phyloP scores from a whole-genome alignment of 495 filamentous ascomycete genomes.

The Aspergillus haitiensis region DNA sequence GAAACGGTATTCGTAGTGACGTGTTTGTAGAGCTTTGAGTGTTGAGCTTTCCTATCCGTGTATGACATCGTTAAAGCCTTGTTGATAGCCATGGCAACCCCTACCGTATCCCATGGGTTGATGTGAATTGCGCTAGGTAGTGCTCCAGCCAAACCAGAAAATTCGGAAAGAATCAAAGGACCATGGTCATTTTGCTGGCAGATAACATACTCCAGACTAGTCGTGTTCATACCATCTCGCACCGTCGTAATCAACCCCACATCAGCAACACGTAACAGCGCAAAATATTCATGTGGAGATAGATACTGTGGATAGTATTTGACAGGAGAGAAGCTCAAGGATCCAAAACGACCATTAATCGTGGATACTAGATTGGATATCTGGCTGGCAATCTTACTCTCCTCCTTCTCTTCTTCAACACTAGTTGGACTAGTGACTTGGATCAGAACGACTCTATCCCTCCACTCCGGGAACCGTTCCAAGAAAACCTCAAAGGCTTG shows the following conservation, averaged over 20 bases:
- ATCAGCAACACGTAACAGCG: slow-evolving; percentile 80
- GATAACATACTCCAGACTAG: slow-evolving; percentile 87
- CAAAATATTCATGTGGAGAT: slow-evolving; percentile 83
- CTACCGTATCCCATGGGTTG: slow-evolving; percentile 87
- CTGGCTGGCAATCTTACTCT: slow-evolving; percentile 73
- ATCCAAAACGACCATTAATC: slow-evolving; percentile 88
- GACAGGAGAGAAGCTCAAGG: slow-evolving; percentile 79
- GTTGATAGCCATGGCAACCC: slow-evolving; percentile 77
- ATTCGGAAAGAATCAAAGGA: slow-evolving; percentile 90
- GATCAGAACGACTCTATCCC: slow-evolving; percentile 87
- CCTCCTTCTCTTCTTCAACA: slow-evolving; percentile 70
- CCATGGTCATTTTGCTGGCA: slow-evolving; percentile 82
- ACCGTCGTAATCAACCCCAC: slow-evolving; percentile 90
- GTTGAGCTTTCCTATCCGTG: slow-evolving; percentile 55
- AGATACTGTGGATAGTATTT: slow-evolving; percentile 93
- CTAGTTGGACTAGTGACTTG: slow-evolving; percentile 88
- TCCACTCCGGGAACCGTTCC: slow-evolving; percentile 82
- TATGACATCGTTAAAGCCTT: slow-evolving; percentile 71
- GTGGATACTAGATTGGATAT: slow-evolving; percentile 84
- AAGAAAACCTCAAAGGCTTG: slow-evolving; percentile 90
- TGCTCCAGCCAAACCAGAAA: slow-evolving; percentile 88
- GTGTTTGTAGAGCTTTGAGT: slow-evolving; percentile 68
- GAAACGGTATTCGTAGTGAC: slow-evolving; percentile 82
- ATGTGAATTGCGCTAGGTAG: slow-evolving; percentile 85
- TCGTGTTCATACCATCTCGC: slow-evolving; percentile 95